These are phyloP conservation scores for Cetraspora pellucida DNA, from an alignment of 192 early-diverging fungal species.

Conservation along the genomic window DNA sequence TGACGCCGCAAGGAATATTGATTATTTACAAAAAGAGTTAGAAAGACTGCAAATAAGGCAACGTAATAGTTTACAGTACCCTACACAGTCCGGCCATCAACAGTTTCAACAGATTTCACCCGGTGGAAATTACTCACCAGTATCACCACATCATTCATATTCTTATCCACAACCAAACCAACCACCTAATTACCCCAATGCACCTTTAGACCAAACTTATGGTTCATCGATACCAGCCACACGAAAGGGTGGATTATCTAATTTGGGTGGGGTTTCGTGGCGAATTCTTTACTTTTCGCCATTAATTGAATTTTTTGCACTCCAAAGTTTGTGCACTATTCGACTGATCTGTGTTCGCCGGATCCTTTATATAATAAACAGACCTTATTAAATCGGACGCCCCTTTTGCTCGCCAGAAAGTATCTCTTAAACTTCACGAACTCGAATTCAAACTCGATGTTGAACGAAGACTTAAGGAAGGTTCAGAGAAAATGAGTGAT, in stretches of 20 bases:
- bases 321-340: conserved; percentile 33
- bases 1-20: conserved; percentile 68
- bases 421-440: conserved; percentile 83
- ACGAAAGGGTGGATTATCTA: conserved; percentile 32
- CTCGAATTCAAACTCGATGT: conserved; percentile 90
- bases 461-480: conserved; percentile 89
- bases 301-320: conserved; percentile 33
- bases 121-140: neutral
- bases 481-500: conserved; percentile 69
- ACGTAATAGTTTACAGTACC: conserved; percentile 44
- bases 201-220: neutral
- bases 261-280: conserved; percentile 19
- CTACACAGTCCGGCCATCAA: neutral
- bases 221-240: neutral
- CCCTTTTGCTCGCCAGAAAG: conserved; percentile 67
- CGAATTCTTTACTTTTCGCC: conserved; percentile 39
- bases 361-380: conserved; percentile 46
- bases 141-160: neutral
- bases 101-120: conserved; percentile 28
- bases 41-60: conserved; percentile 61
- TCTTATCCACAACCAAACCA: neutral
- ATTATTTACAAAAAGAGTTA: conserved; percentile 70
- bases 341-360: conserved; percentile 21
- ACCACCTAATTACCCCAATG: neutral
- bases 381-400: conserved; percentile 73